A percentile compares a stretch with the other conserved stretches of the same genome.
Conservation (phyloP, 305 asterid species). For the Solanum hybrid region DNA sequence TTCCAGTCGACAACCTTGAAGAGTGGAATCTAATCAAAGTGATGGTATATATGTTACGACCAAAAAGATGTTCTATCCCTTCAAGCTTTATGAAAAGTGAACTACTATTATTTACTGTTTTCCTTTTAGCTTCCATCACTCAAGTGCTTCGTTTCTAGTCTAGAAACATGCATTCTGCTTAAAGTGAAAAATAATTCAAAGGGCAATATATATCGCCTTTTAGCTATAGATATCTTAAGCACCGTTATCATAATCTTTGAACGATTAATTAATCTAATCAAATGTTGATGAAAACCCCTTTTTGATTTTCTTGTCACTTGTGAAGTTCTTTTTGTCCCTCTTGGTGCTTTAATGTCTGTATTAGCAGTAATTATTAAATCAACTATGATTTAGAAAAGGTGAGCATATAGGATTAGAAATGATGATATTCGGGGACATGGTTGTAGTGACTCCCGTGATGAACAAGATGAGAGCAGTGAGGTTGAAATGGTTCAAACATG, state of each 20-base stretch:
- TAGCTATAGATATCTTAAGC: background rate
- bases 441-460: background rate
- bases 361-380: background rate
- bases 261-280: background rate
- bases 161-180: background rate
- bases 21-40: background rate
- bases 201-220: background rate
- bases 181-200: background rate
- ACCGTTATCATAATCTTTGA: background rate
- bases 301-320: background rate
- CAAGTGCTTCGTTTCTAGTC: background rate
- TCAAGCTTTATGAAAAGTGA: background rate
- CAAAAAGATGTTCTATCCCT: background rate
- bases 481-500: background rate
- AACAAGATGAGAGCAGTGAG: background rate
- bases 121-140: background rate
- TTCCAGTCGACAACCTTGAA: background rate
- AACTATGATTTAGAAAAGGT: background rate
- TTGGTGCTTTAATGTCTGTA: background rate
- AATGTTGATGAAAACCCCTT: background rate
- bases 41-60: background rate
- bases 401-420: background rate
- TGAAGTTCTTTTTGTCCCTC: background rate
- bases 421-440: background rate
- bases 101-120: background rate